Evolutionary conservation across 75 land plant genomes (phyloP), one percentile per base, ranked within the genome.

Genomic region (Pinus tabuliformis): DNA sequence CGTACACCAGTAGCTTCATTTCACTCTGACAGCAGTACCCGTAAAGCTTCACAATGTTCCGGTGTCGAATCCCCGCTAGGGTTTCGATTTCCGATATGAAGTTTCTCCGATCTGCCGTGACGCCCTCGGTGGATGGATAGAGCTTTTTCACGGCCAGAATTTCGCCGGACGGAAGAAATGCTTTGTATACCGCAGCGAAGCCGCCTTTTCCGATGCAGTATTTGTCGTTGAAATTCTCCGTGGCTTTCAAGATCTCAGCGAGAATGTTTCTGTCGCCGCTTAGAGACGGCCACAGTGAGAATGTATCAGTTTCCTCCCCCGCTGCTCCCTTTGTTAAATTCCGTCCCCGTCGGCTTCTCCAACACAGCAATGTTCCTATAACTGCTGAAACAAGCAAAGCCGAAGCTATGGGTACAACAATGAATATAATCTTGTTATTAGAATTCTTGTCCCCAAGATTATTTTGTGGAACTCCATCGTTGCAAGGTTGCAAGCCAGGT

Each of bases 141-240:
- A 90, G 75, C 70, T 86, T 83, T 83, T 90, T 90, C 15, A 81
- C 84, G 7, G 81, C 78, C 1, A 86, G 14, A 9, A 75, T 74
- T 56, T 80, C 68, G 1, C 85, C 80, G 57, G 85, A 15, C 58
- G 66, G 45, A n/a, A 78, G 73, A 24, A 13, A 3, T 11, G 83
- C 91, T 75, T 83, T 86, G 77, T 81, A 82, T 18, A 88, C 91
- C 30, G 73, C 86, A 2, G 91, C 92, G 72, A 20, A 76, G 36
- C 82, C 86, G 21, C 92, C 92, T 33, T 3, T 57, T n/a, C 92
- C 92, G 62, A 91, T 76, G 30, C 85, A 68, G 45, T 61, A 80
- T 58, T 62, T 78, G 42, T 45, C 76, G 58, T 72, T 57, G 72
- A 91, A 91, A 56, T 81, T 82, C 1, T 84, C 78, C 0, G 93